Evolutionary conservation across 2,329 filamentous ascomycete genomes (phyloP).

Genomic region (Fusarium coffeatum): DNA sequence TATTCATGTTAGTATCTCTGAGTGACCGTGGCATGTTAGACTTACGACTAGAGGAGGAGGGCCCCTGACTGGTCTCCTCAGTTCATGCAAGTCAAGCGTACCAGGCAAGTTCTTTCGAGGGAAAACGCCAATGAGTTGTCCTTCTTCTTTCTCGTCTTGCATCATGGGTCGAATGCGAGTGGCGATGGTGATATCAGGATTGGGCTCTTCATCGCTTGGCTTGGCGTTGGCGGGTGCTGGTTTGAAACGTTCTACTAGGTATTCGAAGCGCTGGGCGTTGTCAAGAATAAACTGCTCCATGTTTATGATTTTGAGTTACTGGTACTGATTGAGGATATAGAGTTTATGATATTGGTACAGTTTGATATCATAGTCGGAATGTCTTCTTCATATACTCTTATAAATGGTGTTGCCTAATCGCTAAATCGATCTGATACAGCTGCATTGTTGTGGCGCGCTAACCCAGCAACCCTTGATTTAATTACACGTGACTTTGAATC

Average conservation of each 20-base stretch:
- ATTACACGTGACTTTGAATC: not conserved
- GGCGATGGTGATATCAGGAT: constrained; percentile 51
- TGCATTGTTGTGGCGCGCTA: constrained; percentile 23
- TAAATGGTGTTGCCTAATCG: constrained; percentile 36
- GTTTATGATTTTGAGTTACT: not conserved
- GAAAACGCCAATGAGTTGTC: constrained; percentile 44
- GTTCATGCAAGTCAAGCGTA: constrained; percentile 53
- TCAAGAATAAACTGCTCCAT: constrained; percentile 53
- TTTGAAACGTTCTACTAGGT: constrained; percentile 46
- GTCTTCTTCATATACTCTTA: constrained; percentile 10
- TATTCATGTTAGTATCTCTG: constrained; percentile 13
- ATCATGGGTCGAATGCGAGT: constrained; percentile 54
- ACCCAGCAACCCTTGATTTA: constrained; percentile 26
- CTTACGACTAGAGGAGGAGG: constrained; percentile 49
- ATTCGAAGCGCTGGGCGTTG: constrained; percentile 46
- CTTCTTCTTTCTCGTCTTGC: constrained; percentile 49
- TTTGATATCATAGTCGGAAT: not conserved
- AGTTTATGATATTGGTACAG: not conserved
- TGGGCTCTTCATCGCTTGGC: constrained; percentile 11
- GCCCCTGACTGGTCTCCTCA: constrained; percentile 50
- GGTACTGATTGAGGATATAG: not conserved
- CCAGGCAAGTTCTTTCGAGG: constrained; percentile 8
- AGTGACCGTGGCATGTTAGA: not conserved
- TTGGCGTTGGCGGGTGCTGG: constrained; percentile 31
- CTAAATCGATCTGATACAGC: constrained; percentile 25